A percentile compares a stretch with the other conserved stretches of the same genome.
Conservation (phyloP, 306 rosid genomes). For the Trifolium repens region DNA sequence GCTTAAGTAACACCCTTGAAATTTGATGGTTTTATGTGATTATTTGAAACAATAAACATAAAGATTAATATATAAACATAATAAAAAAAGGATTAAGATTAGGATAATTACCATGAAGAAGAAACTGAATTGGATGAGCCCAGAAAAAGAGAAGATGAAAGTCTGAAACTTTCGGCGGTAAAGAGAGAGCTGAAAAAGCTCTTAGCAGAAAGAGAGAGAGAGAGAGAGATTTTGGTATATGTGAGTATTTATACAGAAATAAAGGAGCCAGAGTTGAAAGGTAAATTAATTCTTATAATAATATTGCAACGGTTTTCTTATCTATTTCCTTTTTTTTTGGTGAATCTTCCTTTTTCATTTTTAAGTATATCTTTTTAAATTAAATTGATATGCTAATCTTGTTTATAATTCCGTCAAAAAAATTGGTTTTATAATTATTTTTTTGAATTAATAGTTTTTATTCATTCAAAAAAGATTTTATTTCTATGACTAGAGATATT, state of each 20-base stretch:
- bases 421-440: too few species aligned
- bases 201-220: neutral
- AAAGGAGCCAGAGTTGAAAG: conserved; percentile 1
- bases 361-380: neutral
- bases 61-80: neutral
- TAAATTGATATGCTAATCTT: neutral
- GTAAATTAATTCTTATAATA: neutral
- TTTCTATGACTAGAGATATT: too few species aligned
- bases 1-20: neutral
- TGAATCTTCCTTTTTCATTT: neutral
- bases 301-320: conserved; percentile 30
- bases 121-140: conserved; percentile 18
- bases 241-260: conserved; percentile 17
- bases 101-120: conserved; percentile 43
- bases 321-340: neutral
- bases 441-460: too few species aligned
- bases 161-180: conserved; percentile 33
- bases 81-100: conserved; percentile 19
- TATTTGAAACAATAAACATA: neutral
- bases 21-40: conserved; percentile 6
- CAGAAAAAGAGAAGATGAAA: neutral
- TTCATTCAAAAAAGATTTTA: too few species aligned
- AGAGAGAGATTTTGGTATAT: neutral
- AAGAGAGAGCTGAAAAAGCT: conserved; percentile 29
- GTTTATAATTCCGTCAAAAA: too few species aligned